Evolutionary conservation across 2,329 filamentous ascomycete species (phyloP).

Genomic region (Xylaria sp.): DNA sequence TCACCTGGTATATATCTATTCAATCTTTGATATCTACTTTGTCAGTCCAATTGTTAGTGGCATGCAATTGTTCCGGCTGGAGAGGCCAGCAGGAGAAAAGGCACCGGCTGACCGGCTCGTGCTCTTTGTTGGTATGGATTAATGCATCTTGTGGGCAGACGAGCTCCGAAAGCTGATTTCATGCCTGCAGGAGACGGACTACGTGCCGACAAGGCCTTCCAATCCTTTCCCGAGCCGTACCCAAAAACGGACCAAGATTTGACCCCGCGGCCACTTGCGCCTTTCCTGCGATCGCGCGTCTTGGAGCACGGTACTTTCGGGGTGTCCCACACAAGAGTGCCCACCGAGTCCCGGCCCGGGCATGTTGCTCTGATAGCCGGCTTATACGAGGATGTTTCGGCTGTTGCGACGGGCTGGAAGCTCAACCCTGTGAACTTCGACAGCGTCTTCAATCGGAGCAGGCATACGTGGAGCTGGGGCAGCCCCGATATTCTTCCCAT

Average conservation of each 20-base stretch:
- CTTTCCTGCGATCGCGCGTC: constrained; percentile 89
- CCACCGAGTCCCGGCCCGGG: constrained; percentile 94
- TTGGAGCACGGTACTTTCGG: constrained; percentile 94
- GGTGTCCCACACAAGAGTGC: constrained; percentile 95
- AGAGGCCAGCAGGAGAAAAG: constrained; percentile 66
- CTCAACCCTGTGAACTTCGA: constrained; percentile 98
- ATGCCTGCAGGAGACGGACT: constrained; percentile 78
- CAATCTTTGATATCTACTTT: constrained; percentile 99
- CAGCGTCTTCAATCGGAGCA: constrained; percentile 96
- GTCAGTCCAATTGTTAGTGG: constrained; percentile 96
- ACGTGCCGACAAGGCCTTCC: constrained; percentile 97
- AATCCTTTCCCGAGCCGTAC: constrained; percentile 89
- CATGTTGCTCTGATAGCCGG: constrained; percentile 98
- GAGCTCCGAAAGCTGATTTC: constrained; percentile 31
- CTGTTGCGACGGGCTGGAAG: constrained; percentile 98
- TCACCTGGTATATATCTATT: constrained; percentile 91
- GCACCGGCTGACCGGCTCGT: constrained; percentile 90
- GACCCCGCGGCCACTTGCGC: constrained; percentile 83
- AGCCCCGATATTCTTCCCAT: constrained; percentile 97
- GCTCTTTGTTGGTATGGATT: constrained; percentile 82
- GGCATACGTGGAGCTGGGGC: constrained; percentile 99
- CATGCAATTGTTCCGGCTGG: constrained; percentile 83
- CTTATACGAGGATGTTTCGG: constrained; percentile 96
- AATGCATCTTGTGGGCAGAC: constrained; percentile 11
- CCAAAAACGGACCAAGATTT: constrained; percentile 71